These are phyloP conservation scores for Exophiala dermatitidis DNA, from an alignment of 2,329 filamentous ascomycete species.

Conservation along the genomic window DNA sequence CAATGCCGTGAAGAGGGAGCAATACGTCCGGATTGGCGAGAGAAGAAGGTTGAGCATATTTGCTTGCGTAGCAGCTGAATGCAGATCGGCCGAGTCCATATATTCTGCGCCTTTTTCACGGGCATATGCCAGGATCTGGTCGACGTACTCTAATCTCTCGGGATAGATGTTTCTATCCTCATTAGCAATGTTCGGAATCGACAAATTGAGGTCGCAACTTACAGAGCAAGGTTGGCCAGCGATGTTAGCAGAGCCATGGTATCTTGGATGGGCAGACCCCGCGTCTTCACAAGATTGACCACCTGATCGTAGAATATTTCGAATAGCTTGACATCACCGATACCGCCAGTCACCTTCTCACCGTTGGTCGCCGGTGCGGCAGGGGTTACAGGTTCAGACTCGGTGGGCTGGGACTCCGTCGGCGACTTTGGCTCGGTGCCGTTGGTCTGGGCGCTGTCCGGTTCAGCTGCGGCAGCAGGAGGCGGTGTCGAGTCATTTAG, in stretches of 20 bases:
- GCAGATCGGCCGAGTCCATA: slow-evolving; percentile 89
- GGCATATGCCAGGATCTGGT: slow-evolving; percentile 86
- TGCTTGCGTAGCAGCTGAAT: slow-evolving; percentile 78
- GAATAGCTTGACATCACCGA: slow-evolving; percentile 75
- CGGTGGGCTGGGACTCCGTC: slow-evolving; percentile 31
- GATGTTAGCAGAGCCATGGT: slow-evolving; percentile 92
- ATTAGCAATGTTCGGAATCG: slow-evolving; percentile 28
- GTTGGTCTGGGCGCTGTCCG: slow-evolving; percentile 26
- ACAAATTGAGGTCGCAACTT: slow-evolving; percentile 26
- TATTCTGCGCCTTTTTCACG: slow-evolving; percentile 80
- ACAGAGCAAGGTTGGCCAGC: slow-evolving; percentile 79
- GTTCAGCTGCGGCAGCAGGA: slow-evolving; percentile 29
- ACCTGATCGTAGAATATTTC: slow-evolving; percentile 97
- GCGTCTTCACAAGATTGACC: slow-evolving; percentile 82
- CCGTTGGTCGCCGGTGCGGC: slow-evolving; percentile 30
- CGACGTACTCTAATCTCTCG: slow-evolving; percentile 71
- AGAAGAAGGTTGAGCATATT: slow-evolving; percentile 85
- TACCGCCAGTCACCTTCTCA: slow-evolving; percentile 30
- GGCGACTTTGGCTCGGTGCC: slow-evolving; percentile 29
- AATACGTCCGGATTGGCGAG: slow-evolving; percentile 80
- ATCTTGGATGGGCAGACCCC: slow-evolving; percentile 87
- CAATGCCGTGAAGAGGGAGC: slow-evolving; percentile 91
- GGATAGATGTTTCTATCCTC: slow-evolving; percentile 73
- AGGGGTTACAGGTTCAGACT: slow-evolving; percentile 28
- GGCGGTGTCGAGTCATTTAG: slow-evolving; percentile 40